These are phyloP conservation scores for Usnea hakonensis DNA, from an alignment of 495 filamentous ascomycete species.

Conservation along the genomic window DNA sequence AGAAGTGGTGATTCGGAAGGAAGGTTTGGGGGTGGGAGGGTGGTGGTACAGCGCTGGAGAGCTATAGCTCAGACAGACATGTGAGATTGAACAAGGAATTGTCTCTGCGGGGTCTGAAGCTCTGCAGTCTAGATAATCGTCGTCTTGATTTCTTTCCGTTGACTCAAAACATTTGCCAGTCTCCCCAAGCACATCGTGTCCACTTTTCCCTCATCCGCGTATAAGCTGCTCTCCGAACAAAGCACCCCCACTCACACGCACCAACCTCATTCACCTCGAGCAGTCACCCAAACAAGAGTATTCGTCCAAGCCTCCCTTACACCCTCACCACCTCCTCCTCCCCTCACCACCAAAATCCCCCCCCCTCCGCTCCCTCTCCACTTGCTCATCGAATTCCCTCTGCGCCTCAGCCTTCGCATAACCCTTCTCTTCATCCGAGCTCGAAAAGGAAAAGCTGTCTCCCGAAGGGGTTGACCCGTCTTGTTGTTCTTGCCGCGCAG, in stretches of 20 bases:
- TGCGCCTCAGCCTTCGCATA: slow-evolving; percentile 44
- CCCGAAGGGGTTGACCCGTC: slow-evolving; percentile 13
- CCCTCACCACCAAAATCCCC: slow-evolving; percentile 12
- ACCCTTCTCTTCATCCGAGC: slow-evolving; percentile 31
- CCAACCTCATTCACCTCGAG: not conserved
- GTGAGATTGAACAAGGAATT: too few species aligned
- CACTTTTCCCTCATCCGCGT: too few species aligned
- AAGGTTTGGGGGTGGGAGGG: not conserved
- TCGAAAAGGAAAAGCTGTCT: slow-evolving; percentile 40
- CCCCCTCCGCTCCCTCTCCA: slow-evolving; percentile 42
- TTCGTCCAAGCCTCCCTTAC: not conserved
- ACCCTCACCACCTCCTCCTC: not conserved
- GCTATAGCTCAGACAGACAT: too few species aligned
- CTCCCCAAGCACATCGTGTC: not conserved
- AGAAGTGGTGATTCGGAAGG: slow-evolving; percentile 52
- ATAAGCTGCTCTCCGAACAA: not conserved
- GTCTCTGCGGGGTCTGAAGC: not conserved
- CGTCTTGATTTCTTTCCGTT: not conserved
- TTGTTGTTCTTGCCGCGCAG: slow-evolving; percentile 10
- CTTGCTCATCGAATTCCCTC: slow-evolving; percentile 44
- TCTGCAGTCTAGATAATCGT: not conserved
- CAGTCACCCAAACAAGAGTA: not conserved
- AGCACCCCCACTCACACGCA: not conserved
- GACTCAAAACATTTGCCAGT: not conserved
- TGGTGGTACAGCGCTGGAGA: too few species aligned